Base-by-base conservation (phyloP, 345 rosid species). In the Anacardium occidentale region DNA sequence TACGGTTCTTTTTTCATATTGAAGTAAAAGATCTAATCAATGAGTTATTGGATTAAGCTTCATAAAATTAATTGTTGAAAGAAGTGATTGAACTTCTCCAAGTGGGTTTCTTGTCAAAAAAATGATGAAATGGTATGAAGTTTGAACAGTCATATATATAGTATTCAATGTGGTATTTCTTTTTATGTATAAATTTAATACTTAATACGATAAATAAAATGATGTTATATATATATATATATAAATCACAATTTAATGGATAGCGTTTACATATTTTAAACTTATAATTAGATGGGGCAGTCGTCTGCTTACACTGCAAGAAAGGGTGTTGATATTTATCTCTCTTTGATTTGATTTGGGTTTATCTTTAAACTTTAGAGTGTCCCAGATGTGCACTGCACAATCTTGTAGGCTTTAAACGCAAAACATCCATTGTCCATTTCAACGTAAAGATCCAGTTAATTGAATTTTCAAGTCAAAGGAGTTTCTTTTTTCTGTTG, bases 221-320 rank as follows among this genome's bases (percentile, higher is more conserved):
- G 52, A 67, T 62, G 47, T 24, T 66, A 34, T 34, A 34, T 34
- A 34, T 61, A 48, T 48, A 13, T 48, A 12, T 45, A 22, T 15
- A 34, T 37, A 58, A 52, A 14, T 78, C 61, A 72, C 52, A 26
- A 62, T 48, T 54, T 58, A 61, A 0, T 42, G 57, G 70, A 71
- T 59, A 17, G 58, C 32, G 32, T 59, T 51, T 50, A 18, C 7
- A 8, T 14, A n/a, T 14, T 59, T 45, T 4, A 47, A 58, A 53
- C 61, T 64, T 71, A 74, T 3, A 67, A 55, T 51, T 45, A 55
- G 60, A 59, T 13, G 52, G 69, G 75, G 77, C 75, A 59, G 77
- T 61, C 67, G 54, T 83, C 67, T 74, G 74, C 84, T 77, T 78
- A 74, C 67, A 26, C 71, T 62, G 50, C 79, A 80, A 80, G 83